phyloP scores from a whole-genome alignment of 257 asterid species.

The Fraxinus pennsylvanica region DNA sequence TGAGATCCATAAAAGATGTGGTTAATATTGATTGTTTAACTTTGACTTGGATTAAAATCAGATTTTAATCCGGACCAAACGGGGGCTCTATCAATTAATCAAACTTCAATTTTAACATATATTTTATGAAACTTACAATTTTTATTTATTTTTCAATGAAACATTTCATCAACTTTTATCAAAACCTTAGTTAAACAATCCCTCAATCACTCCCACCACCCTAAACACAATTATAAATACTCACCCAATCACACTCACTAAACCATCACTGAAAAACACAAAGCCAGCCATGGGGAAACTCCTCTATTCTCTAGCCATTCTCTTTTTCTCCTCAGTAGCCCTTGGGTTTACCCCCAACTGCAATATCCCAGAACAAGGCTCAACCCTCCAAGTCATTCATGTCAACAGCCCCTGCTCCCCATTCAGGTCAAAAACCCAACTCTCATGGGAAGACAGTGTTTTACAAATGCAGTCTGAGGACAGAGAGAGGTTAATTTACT shows the following conservation, averaged over 20 bases:
- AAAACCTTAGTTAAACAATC: too few relatives aligned
- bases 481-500: conserved; percentile 42
- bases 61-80: too few relatives aligned
- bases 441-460: conserved; percentile 55
- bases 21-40: too few relatives aligned
- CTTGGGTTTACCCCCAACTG: conserved; percentile 26
- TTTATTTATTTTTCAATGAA: too few relatives aligned
- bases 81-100: too few relatives aligned
- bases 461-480: conserved; percentile 58
- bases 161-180: too few relatives aligned
- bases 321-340: conserved; percentile 23
- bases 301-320: conserved; percentile 23
- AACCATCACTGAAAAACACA: not conserved
- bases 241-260: conserved; percentile 13
- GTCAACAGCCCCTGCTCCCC: conserved; percentile 54
- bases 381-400: conserved; percentile 41
- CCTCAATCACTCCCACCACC: not conserved
- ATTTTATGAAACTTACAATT: too few relatives aligned
- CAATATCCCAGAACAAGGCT: conserved; percentile 25
- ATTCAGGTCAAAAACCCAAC: conserved; percentile 38
- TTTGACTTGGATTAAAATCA: too few relatives aligned
- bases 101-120: too few relatives aligned
- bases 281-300: not conserved
- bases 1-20: too few relatives aligned
- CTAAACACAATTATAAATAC: conserved; percentile 28